A percentile compares a stretch with the other conserved stretches of the same genome.
These are phyloP conservation scores for Zoysia pacifica DNA, from an alignment of 176 grass and related monocot species.

Conservation along the genomic window DNA sequence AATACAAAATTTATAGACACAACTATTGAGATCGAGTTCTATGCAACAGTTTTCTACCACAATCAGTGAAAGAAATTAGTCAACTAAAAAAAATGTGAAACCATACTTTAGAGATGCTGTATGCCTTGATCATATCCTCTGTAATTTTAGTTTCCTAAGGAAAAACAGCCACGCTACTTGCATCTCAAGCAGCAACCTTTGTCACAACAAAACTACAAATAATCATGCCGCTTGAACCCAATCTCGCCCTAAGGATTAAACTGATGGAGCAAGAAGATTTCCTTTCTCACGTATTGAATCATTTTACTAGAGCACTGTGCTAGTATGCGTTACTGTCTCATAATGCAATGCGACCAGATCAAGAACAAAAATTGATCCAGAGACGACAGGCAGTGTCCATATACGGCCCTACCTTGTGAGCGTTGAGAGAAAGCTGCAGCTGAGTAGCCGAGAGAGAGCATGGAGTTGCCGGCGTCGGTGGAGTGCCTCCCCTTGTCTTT, in stretches of 20 bases:
- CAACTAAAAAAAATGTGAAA: background rate
- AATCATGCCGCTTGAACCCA: background rate
- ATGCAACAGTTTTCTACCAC: background rate
- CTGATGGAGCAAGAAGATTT: background rate
- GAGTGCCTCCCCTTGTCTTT: constrained; percentile 31
- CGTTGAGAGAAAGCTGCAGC: background rate
- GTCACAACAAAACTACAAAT: background rate
- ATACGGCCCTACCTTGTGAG: constrained; percentile 24
- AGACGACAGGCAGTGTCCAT: background rate
- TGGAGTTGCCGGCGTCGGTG: constrained; percentile 20
- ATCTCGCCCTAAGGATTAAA: background rate
- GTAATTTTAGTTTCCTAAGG: background rate
- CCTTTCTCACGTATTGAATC: background rate
- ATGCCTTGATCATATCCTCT: background rate
- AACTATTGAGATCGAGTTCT: background rate
- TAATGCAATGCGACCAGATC: background rate
- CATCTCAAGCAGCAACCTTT: background rate
- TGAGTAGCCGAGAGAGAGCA: constrained; percentile 50
- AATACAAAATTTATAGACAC: background rate
- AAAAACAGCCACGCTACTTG: background rate
- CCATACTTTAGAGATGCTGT: background rate
- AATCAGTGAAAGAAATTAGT: too few relatives aligned
- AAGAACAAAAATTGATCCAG: constrained; percentile 12
- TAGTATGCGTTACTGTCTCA: background rate
- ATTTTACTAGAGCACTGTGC: too few relatives aligned